Conservation (phyloP, 441 rosid species). For the Gossypium laxum region DNA sequence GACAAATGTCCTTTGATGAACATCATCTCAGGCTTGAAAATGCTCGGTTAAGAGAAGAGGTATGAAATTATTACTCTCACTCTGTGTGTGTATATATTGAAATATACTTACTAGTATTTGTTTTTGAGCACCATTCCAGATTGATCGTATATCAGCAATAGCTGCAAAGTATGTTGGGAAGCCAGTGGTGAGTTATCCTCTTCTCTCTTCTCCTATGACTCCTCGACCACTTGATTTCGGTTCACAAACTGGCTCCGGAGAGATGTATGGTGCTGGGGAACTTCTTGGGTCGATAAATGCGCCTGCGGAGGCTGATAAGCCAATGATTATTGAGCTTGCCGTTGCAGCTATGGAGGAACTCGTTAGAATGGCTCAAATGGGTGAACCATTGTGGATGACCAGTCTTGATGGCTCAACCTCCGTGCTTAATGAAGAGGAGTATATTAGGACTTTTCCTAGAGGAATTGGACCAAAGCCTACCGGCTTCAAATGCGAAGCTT, state of each 20-base stretch:
- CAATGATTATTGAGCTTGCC: constrained; percentile 63
- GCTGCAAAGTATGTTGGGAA: constrained; percentile 91
- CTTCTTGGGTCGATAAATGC: constrained; percentile 48
- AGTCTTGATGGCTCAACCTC: constrained; percentile 37
- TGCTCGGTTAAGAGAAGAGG: constrained; percentile 80
- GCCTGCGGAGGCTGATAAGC: constrained; percentile 57
- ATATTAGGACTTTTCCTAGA: constrained; percentile 35
- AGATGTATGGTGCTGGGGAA: constrained; percentile 53
- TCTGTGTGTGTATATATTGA: too few relatives aligned
- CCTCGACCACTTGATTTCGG: constrained; percentile 61
- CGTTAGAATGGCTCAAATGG: constrained; percentile 50
- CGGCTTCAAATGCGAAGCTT: constrained; percentile 69
- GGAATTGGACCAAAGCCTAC: constrained; percentile 52
- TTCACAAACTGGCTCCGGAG: constrained; percentile 37
- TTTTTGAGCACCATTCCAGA: constrained; percentile 27
- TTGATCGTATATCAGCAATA: constrained; percentile 72
- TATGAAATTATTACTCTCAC: constrained; percentile 6
- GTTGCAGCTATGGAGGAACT: constrained; percentile 86
- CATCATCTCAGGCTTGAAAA: constrained; percentile 83
- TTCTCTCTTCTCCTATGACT: constrained; percentile 42
- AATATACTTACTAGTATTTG: background rate
- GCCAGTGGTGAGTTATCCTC: constrained; percentile 61
- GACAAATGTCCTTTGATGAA: constrained; percentile 89
- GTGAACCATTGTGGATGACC: constrained; percentile 71
- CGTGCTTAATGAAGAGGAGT: constrained; percentile 58